Conservation (phyloP, 2,329 filamentous ascomycete genomes). For the Venturia asperata region DNA sequence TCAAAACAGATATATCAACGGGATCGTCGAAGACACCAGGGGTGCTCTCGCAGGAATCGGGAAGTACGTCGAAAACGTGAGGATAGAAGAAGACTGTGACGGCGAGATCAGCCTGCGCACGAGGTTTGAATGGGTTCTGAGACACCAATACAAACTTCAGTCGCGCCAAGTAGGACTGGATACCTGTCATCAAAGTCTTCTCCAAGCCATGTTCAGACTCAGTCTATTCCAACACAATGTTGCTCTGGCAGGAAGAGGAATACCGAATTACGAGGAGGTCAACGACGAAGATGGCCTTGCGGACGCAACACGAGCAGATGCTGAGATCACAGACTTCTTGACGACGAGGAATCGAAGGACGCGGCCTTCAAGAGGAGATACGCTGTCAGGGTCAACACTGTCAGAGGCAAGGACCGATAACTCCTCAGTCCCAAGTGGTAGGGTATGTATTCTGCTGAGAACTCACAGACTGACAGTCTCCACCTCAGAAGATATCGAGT, state of each 20-base stretch:
- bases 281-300: neutral
- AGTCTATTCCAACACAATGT: neutral
- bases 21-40: constrained; percentile 25
- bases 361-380: neutral
- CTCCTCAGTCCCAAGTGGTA: neutral
- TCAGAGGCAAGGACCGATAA: neutral
- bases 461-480: neutral
- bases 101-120: constrained; percentile 25
- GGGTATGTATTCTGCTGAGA: neutral
- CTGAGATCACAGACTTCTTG: neutral
- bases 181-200: constrained; percentile 27
- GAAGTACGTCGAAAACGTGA: constrained; percentile 26
- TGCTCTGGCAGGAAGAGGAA: neutral
- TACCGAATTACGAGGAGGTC: neutral
- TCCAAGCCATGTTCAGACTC: constrained; percentile 23
- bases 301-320: neutral
- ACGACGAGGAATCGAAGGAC: constrained; percentile 1
- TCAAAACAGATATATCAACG: constrained; percentile 27
- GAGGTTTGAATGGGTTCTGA: constrained; percentile 29
- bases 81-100: constrained; percentile 24
- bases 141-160: constrained; percentile 27
- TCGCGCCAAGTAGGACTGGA: constrained; percentile 24
- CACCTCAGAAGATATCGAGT: neutral
- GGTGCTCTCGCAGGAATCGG: constrained; percentile 29
- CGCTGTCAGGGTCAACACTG: neutral